Conservation (phyloP, 2,329 filamentous ascomycete species). For the Hymenoscyphus infarciens region DNA sequence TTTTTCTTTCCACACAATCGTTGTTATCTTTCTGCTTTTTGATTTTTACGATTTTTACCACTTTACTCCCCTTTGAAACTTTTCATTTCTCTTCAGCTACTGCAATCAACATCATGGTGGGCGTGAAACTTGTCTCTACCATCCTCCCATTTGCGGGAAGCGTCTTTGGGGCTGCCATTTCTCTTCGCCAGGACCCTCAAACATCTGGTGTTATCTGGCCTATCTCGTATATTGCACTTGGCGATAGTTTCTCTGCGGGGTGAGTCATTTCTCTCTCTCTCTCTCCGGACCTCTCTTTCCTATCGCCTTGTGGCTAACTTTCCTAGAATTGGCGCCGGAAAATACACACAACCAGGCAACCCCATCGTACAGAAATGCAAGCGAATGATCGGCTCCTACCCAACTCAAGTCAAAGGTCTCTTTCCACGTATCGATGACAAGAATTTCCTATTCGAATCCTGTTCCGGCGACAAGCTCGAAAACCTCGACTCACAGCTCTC, state of each 20-base stretch:
- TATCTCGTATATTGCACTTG: slow-evolving; percentile 6
- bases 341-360: not conserved
- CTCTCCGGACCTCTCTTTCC: too few relatives aligned
- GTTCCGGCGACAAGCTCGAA: slow-evolving; percentile 1
- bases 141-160: not conserved
- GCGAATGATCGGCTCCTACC: slow-evolving; percentile 3
- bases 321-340: slow-evolving; percentile 1
- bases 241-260: slow-evolving; percentile 6
- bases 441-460: not conserved
- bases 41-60: not conserved
- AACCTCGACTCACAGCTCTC: not conserved
- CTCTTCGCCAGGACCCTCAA: not conserved
- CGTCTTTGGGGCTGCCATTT: not conserved
- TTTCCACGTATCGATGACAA: not conserved
- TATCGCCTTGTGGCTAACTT: not conserved
- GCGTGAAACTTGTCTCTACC: not conserved
- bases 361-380: not conserved
- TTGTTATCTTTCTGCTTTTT: too few relatives aligned
- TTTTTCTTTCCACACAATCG: not conserved
- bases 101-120: not conserved
- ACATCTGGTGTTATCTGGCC: slow-evolving; percentile 7
- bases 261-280: not conserved
- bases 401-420: not conserved
- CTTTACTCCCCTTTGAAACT: too few relatives aligned
- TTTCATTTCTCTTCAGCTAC: too few relatives aligned